These are phyloP conservation scores for Phytophthora sansomeana DNA, from an alignment of 352 stramenopile genomes.

Conservation along the genomic window DNA sequence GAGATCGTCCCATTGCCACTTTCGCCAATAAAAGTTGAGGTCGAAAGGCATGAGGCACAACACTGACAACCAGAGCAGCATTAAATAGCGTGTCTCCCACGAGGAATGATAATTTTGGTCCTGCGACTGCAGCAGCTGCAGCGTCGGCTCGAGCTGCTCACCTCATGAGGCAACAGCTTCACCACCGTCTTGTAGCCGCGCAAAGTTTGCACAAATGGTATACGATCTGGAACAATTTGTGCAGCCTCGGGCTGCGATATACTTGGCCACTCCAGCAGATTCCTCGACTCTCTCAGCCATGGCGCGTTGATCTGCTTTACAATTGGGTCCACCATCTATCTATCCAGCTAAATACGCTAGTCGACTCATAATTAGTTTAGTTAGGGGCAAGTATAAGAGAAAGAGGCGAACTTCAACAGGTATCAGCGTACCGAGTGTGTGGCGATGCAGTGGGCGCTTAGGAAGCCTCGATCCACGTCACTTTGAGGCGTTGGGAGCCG, in stretches of 20 bases:
- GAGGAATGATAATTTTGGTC: conserved; percentile 80
- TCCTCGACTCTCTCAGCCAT: conserved; percentile 48
- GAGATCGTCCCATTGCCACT: conserved; percentile 42
- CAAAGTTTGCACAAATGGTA: conserved; percentile 97
- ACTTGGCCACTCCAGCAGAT: conserved; percentile 55
- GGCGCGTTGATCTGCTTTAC: conserved; percentile 66
- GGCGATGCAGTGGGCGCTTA: conserved; percentile 45
- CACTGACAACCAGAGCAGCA: conserved; percentile 98
- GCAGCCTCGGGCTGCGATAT: conserved; percentile 74
- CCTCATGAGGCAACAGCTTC: conserved; percentile 96
- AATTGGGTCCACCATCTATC: conserved; percentile 79
- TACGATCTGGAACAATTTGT: conserved; percentile 91
- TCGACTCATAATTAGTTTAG: no score
- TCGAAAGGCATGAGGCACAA: conserved; percentile 98
- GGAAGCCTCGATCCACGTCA: conserved; percentile 58
- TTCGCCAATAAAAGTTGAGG: conserved; percentile 77
- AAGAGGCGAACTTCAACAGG: neutral
- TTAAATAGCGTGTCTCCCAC: conserved; percentile 83
- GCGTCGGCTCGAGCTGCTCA: conserved; percentile 96
- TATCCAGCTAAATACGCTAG: conserved; percentile 74
- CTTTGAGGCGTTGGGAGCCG: conserved; percentile 43
- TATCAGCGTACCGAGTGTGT: conserved; percentile 53
- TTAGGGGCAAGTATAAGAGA: neutral
- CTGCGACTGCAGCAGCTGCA: conserved; percentile 89
- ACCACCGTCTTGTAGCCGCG: conserved; percentile 96